phyloP scores from a whole-genome alignment of 2,329 filamentous ascomycete species.

The Fusarium bactridioides region DNA sequence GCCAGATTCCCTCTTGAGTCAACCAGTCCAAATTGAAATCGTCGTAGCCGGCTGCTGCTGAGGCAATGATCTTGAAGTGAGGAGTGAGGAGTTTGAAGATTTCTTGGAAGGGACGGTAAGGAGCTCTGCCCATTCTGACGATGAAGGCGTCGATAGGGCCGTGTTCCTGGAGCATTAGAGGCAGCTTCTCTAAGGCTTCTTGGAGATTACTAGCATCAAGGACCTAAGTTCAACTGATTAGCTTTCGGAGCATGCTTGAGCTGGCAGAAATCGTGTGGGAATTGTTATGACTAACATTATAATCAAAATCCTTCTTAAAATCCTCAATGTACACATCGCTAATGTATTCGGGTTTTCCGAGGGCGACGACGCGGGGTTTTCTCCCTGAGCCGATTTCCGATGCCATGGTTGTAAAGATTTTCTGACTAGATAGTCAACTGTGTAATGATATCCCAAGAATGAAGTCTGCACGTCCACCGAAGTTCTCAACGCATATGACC shows the following conservation, averaged over 20 bases:
- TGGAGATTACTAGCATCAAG: slow-evolving; percentile 48
- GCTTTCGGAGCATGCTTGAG: neutral
- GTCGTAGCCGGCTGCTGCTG: slow-evolving; percentile 57
- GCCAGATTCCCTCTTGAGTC: slow-evolving; percentile 54
- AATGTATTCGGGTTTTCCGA: slow-evolving; percentile 51
- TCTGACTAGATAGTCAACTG: neutral
- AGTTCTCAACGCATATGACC: fast-evolving
- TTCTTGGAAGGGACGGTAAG: slow-evolving; percentile 59
- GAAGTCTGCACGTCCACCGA: fast-evolving
- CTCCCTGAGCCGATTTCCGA: neutral
- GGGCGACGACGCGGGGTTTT: slow-evolving; percentile 52
- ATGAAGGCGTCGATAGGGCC: slow-evolving; percentile 58
- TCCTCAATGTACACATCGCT: slow-evolving; percentile 50
- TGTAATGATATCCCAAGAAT: too few species aligned
- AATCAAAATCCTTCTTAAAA: slow-evolving; percentile 50
- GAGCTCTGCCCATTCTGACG: slow-evolving; percentile 57
- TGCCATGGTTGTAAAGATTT: neutral
- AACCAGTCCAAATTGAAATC: slow-evolving; percentile 56
- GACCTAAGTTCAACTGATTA: slow-evolving; percentile 14
- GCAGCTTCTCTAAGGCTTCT: slow-evolving; percentile 48
- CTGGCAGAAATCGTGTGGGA: fast-evolving
- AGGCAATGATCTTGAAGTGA: slow-evolving; percentile 55
- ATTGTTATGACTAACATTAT: slow-evolving; percentile 39
- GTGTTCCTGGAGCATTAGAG: slow-evolving; percentile 44
- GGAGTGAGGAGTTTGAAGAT: slow-evolving; percentile 53